These are phyloP conservation scores for Arctostaphylos glauca DNA, from an alignment of 148 eudicot species.

Conservation along the genomic window DNA sequence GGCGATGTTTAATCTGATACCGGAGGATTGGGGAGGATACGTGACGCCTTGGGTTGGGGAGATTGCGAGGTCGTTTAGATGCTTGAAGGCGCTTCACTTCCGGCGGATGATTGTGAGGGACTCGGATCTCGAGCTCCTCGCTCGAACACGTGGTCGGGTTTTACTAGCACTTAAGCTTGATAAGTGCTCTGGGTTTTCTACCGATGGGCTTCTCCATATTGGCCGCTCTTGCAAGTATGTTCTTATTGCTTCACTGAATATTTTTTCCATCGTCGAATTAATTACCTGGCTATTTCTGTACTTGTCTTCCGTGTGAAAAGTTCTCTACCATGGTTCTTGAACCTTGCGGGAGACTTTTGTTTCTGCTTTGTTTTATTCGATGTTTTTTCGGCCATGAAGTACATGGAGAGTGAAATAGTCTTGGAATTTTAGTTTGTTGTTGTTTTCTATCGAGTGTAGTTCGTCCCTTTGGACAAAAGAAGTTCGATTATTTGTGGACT, in stretches of 20 bases:
- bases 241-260: not conserved
- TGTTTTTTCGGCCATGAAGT: no score
- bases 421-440: not conserved
- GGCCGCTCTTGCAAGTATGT: constrained; percentile 58
- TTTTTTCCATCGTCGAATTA: not conserved
- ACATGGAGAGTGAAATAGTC: not conserved
- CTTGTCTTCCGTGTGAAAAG: not conserved
- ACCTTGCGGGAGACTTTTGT: not conserved
- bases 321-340: not conserved
- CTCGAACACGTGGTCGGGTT: constrained; percentile 34
- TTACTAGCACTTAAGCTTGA: constrained; percentile 61
- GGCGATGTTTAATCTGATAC: constrained; percentile 88
- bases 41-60: constrained; percentile 65
- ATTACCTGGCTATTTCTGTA: not conserved
- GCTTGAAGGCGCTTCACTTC: constrained; percentile 65
- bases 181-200: constrained; percentile 85
- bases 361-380: not conserved
- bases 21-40: constrained; percentile 97
- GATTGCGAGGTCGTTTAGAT: constrained; percentile 33
- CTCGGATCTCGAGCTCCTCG: constrained; percentile 60
- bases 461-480: no score
- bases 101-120: constrained; percentile 87
- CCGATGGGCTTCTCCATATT: constrained; percentile 72
- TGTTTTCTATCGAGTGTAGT: not conserved
- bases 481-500: no score